These are phyloP conservation scores for Oehlia diaphana DNA, from an alignment of 192 early-diverging fungal genomes.

Conservation along the genomic window DNA sequence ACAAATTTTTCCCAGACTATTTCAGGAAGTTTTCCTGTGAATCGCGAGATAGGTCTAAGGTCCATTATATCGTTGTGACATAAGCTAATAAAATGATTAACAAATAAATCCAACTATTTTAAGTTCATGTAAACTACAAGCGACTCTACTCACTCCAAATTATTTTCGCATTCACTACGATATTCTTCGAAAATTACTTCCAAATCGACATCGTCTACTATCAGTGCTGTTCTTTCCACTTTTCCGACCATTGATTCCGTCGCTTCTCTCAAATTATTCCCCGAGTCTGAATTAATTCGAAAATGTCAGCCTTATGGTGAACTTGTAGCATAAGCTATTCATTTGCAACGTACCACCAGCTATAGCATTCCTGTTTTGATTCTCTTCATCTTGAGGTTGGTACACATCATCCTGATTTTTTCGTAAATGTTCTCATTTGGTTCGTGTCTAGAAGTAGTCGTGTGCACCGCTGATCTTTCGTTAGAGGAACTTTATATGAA, in stretches of 20 bases:
- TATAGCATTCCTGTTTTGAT: constrained; percentile 1
- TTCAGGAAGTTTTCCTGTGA: too few relatives aligned
- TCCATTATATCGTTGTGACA: too few relatives aligned
- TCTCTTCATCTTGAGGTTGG: background rate
- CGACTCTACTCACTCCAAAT: too few relatives aligned
- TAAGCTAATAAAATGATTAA: too few relatives aligned
- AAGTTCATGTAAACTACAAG: too few relatives aligned
- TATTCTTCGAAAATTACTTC: constrained; percentile 23
- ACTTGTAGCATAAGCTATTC: constrained; percentile 6
- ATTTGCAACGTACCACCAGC: background rate
- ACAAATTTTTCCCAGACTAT: too few relatives aligned
- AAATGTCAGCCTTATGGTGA: background rate
- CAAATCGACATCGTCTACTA: constrained; percentile 19
- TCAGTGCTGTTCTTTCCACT: constrained; percentile 21
- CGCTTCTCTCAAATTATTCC: constrained; percentile 8
- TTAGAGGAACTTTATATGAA: background rate
- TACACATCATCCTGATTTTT: too few relatives aligned
- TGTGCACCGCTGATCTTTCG: background rate
- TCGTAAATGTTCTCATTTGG: too few relatives aligned
- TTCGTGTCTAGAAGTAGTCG: too few relatives aligned
- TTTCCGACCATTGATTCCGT: constrained; percentile 26
- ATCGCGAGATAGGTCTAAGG: too few relatives aligned
- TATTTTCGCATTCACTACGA: too few relatives aligned
- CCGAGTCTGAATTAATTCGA: background rate
- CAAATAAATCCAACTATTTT: too few relatives aligned